Evolutionary conservation across 2,329 filamentous ascomycete genomes (phyloP), one percentile per base, ranked within the genome.

Genomic region (Phoma sp.): DNA sequence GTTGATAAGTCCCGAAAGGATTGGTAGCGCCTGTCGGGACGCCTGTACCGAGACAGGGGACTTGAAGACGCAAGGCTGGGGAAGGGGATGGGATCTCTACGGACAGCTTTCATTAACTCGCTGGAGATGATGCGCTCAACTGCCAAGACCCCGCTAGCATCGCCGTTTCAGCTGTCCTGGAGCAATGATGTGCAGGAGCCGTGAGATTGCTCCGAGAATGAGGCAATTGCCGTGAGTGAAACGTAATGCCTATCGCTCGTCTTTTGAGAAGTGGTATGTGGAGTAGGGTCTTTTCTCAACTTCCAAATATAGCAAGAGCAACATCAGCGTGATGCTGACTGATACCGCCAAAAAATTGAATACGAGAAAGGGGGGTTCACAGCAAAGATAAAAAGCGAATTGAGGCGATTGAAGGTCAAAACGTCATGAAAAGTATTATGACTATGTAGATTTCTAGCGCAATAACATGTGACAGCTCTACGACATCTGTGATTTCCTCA

Each of bases 91-190:
- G 14, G 47, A 45, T 51, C 27, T 42, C 52, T 61, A 51, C 46
- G 59, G 60, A 61, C 59, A 61, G 52, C 60, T 62, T 64, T 60
- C 64, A 8, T 51, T 27, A 43, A 25, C 47, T 51, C 23, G 45
- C 35, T 51, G 38, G 52, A 40, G 52, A 51, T 56, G 43, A 35
- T 47, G 43, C 13, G 9, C 35, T 30, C 38, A 18, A 18, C 18
- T 18, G 59, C 57, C 47, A 59, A 63, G 50, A 52, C 60, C 60
- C 18, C 58, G 52, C 64, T 66, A 68, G 57, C 45, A 58, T 59
- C 51, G 56, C 55, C 58, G 65, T 68, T 70, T 68, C 67, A 68
- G 64, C 65, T 43, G 44, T 47, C 36, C 44, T 41, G 46, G 10
- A 59, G 64, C 57, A 62, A 61, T 62, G 57, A 65, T 66, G 49